A percentile compares a stretch with the other conserved stretches of the same genome.
These are phyloP conservation scores for Pythium brassicae DNA, from an alignment of 352 stramenopile species.

Conservation along the genomic window DNA sequence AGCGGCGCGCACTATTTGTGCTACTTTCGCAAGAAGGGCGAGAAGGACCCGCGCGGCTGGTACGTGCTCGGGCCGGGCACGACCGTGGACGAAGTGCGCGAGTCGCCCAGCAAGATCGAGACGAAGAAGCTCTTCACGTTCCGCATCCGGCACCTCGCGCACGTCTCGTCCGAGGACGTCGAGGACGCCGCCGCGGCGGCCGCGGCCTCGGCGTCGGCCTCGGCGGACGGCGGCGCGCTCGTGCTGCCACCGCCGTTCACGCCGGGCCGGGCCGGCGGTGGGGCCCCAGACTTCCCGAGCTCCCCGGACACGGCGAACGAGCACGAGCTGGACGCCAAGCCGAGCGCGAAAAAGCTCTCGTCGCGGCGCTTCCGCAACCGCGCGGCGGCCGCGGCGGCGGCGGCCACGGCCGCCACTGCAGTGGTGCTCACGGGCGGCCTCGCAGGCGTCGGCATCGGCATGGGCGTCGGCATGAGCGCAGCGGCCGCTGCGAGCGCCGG, in stretches of 20 bases:
- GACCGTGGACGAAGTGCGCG: slow-evolving; percentile 79
- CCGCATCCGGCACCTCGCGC: slow-evolving; percentile 59
- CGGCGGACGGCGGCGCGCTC: slow-evolving; percentile 23
- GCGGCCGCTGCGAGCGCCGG: slow-evolving; percentile 70
- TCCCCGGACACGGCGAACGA: slow-evolving; percentile 24
- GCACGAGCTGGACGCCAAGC: slow-evolving; percentile 35
- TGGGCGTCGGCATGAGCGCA: slow-evolving; percentile 79
- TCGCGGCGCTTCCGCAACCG: slow-evolving; percentile 61
- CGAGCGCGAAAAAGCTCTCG: slow-evolving; percentile 38
- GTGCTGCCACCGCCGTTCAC: slow-evolving; percentile 17
- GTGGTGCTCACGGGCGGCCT: slow-evolving; percentile 76
- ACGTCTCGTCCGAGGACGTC: slow-evolving; percentile 27
- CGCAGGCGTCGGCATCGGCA: slow-evolving; percentile 71
- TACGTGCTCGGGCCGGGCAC: slow-evolving; percentile 76
- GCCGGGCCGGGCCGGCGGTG: slow-evolving; percentile 10
- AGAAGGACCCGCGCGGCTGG: slow-evolving; percentile 79
- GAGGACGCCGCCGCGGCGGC: too few species aligned
- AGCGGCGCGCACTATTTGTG: slow-evolving; percentile 79
- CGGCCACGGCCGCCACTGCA: slow-evolving; percentile 69
- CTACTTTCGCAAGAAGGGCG: slow-evolving; percentile 83
- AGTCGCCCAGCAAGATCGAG: slow-evolving; percentile 85
- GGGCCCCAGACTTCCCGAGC: slow-evolving; percentile 13
- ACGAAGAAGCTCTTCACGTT: slow-evolving; percentile 86
- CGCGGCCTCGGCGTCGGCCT: slow-evolving; percentile 14
- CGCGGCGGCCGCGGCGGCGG: slow-evolving; percentile 58